These are phyloP conservation scores for Monilinia laxa DNA, from an alignment of 2,329 filamentous ascomycete species.

Conservation along the genomic window DNA sequence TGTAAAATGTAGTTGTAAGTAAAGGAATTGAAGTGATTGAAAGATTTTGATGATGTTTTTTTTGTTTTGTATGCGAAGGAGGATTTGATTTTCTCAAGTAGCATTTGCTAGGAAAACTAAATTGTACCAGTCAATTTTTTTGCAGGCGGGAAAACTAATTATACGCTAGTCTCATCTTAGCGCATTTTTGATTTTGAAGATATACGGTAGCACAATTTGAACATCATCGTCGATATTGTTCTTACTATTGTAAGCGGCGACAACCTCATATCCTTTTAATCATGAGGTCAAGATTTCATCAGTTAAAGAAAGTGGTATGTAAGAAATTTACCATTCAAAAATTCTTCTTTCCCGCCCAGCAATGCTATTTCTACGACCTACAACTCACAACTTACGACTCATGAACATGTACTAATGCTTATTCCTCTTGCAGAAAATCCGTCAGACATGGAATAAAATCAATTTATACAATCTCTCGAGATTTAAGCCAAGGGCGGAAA, in stretches of 20 bases:
- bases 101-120: background rate
- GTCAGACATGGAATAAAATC: constrained; percentile 96
- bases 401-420: background rate
- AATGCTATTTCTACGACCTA: background rate
- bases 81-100: background rate
- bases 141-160: constrained; percentile 11
- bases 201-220: background rate
- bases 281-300: constrained; percentile 24
- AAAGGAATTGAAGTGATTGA: background rate
- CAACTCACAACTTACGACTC: too few species aligned
- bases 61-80: too few species aligned
- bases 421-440: constrained; percentile 66
- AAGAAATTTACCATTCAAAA: background rate
- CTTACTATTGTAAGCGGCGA: background rate
- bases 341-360: background rate
- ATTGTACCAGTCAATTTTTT: too few species aligned
- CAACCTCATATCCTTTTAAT: constrained; percentile 13
- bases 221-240: constrained; percentile 10
- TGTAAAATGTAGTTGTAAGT: background rate
- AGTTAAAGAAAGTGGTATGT: constrained; percentile 22
- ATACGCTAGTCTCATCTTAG: constrained; percentile 17
- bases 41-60: too few species aligned
- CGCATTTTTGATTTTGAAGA: constrained; percentile 14
- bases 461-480: constrained; percentile 86
- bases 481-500: constrained; percentile 46